phyloP scores from a whole-genome alignment of 2,329 filamentous ascomycete species.

The Cordyceps pruinosa region DNA sequence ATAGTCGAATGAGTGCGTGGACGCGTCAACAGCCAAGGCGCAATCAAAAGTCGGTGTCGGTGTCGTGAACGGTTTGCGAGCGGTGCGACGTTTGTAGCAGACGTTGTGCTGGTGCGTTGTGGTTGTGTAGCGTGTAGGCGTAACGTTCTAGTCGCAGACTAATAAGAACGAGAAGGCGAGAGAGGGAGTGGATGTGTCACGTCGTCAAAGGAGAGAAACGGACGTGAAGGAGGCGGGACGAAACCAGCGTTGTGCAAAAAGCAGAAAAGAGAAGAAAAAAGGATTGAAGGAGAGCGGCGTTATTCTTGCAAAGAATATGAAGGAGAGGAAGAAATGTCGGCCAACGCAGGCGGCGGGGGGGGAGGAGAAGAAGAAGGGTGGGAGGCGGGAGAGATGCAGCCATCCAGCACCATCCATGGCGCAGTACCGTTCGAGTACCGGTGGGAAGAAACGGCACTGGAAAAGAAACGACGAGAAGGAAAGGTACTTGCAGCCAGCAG shows the following conservation, averaged over 20 bases:
- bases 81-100: not conserved
- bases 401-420: not conserved
- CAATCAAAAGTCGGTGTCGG: slow-evolving; percentile 1
- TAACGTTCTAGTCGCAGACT: slow-evolving; percentile 8
- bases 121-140: slow-evolving; percentile 3
- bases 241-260: slow-evolving; percentile 10
- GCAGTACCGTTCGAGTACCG: no score
- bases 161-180: slow-evolving; percentile 3
- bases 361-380: not conserved
- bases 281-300: not conserved
- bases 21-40: not conserved
- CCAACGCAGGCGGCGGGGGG: not conserved
- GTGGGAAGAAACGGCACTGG: not conserved
- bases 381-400: not conserved
- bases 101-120: not conserved
- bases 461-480: not conserved
- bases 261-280: not conserved
- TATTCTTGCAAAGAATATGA: not conserved
- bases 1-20: not conserved
- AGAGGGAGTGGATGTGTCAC: slow-evolving; percentile 1
- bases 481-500: not conserved
- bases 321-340: not conserved
- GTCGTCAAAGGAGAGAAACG: slow-evolving; percentile 2
- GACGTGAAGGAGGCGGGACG: slow-evolving; percentile 1
- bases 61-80: slow-evolving; percentile 5